phyloP scores from a whole-genome alignment of 176 grass and related monocot genomes.

The Paspalum notatum region DNA sequence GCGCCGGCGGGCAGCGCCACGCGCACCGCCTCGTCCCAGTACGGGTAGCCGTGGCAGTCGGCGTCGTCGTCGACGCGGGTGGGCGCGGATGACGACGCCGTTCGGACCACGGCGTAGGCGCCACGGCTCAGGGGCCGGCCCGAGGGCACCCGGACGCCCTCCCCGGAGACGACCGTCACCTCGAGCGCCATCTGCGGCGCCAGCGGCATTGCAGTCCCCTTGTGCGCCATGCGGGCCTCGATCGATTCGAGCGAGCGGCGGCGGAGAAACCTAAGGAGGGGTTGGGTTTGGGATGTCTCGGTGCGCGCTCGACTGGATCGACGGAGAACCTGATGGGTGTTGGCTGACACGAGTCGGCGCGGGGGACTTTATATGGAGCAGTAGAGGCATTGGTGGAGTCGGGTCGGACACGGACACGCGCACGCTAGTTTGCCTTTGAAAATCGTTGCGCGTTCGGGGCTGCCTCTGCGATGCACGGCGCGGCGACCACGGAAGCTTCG shows the following conservation, averaged over 20 bases:
- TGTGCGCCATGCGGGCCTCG: neutral
- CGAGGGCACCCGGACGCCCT: slow-evolving; percentile 29
- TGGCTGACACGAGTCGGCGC: neutral
- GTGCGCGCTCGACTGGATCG: neutral
- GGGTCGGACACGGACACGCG: too few relatives aligned
- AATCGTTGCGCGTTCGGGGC: too few relatives aligned
- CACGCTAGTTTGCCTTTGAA: too few relatives aligned
- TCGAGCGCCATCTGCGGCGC: slow-evolving; percentile 13
- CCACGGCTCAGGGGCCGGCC: slow-evolving; percentile 24
- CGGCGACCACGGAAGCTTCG: too few relatives aligned
- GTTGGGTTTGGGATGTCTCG: neutral
- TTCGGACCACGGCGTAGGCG: slow-evolving; percentile 37
- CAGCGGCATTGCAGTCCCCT: neutral
- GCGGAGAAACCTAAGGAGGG: neutral
- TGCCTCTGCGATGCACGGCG: too few relatives aligned
- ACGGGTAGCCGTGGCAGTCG: slow-evolving; percentile 52
- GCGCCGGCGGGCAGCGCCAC: slow-evolving; percentile 19
- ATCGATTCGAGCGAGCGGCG: neutral
- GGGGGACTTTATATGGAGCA: neutral
- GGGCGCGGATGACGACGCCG: neutral
- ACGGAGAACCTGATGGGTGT: neutral
- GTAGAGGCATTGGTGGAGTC: neutral
- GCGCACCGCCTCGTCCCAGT: slow-evolving; percentile 50
- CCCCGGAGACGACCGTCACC: slow-evolving; percentile 53
- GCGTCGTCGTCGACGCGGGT: slow-evolving; percentile 38